Base-by-base conservation (phyloP, 176 grass and related monocot genomes). In the Hyparrhenia diplandra region DNA sequence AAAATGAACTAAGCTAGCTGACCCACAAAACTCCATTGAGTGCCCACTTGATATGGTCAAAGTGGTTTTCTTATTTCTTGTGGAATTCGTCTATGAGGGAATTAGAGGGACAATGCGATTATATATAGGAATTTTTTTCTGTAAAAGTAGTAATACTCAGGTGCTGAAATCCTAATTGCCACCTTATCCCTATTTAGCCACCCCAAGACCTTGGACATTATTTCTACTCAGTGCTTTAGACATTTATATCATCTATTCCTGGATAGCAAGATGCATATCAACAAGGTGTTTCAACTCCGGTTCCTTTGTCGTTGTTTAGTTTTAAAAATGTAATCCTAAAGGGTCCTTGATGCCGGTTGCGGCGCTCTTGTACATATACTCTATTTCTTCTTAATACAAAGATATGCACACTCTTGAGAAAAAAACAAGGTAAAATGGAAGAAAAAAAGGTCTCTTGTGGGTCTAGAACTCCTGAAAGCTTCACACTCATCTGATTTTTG, bases 51-150 rank as follows among this genome's bases (percentile, higher is more conserved):
- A 55, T 55, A 55, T n/a, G 29, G 58, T 76, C 31, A 58, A 57
- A 67, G 35, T 70, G 40, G 37, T 75, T 76, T 40, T 62, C 60
- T 67, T 54, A 55, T 73, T 86, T 25, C 67, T 80, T 68, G 32
- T 68, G 67, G 27, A 13, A 59, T 86, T 74, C 78, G 57, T 58
- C 37, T 80, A 79, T 73, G 67, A 75, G 36, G 69, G 51, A 54
- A 54, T 54, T 31, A 58, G 54, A 80, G 77, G 30, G 24, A 13
- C 25, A 46, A 31, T 64, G 71, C 31, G 1, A 55, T 55, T 21
- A 23, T 55, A 23, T 67, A 35, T 64, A 64, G 17, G 59, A 64
- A 80, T 29, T n/a, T 45, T 31, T 69, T 1, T 59, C 36, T 64
- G 52, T n/a, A 54, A 54, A 9, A 20, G 49, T 54, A n/a, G 28